phyloP scores from a whole-genome alignment of 148 eudicot species.

The Fallopia convolvulus region DNA sequence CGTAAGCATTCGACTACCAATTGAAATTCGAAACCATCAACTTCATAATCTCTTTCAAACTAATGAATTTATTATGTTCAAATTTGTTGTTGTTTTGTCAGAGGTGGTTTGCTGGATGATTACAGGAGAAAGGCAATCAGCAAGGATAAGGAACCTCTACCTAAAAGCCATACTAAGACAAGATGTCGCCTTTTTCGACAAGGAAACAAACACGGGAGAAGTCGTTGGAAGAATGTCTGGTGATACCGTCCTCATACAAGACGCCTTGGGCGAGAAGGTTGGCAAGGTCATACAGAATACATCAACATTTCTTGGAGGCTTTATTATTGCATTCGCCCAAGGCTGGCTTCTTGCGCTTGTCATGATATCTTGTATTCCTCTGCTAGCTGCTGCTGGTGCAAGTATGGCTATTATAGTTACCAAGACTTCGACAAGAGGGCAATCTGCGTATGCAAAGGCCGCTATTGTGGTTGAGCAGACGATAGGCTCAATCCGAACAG shows the following conservation, averaged over 20 bases:
- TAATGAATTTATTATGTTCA: neutral
- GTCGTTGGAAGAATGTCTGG: constrained; percentile 32
- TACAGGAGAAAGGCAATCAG: constrained; percentile 43
- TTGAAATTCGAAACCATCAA: constrained; percentile 18
- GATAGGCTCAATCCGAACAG: constrained; percentile 59
- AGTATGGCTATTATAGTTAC: constrained; percentile 23
- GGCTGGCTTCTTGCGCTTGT: constrained; percentile 70
- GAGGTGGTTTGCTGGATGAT: constrained; percentile 41
- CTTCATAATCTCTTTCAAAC: neutral
- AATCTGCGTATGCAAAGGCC: constrained; percentile 53
- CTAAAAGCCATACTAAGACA: constrained; percentile 32
- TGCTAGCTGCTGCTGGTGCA: constrained; percentile 36
- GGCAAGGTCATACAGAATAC: constrained; percentile 66
- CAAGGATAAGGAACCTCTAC: constrained; percentile 31
- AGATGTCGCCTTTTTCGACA: constrained; percentile 36
- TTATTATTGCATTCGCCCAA: constrained; percentile 44
- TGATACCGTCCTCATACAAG: constrained; percentile 37
- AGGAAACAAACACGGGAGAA: constrained; percentile 30
- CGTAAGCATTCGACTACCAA: constrained; percentile 36
- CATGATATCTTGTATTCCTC: constrained; percentile 40
- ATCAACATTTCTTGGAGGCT: constrained; percentile 54
- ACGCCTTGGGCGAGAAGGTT: constrained; percentile 39
- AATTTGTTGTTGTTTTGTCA: constrained; percentile 27
- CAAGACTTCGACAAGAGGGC: constrained; percentile 40
- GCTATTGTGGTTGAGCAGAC: constrained; percentile 60